phyloP scores from a whole-genome alignment of 2,329 filamentous ascomycete species.

The Aspergillus puulaauensis region DNA sequence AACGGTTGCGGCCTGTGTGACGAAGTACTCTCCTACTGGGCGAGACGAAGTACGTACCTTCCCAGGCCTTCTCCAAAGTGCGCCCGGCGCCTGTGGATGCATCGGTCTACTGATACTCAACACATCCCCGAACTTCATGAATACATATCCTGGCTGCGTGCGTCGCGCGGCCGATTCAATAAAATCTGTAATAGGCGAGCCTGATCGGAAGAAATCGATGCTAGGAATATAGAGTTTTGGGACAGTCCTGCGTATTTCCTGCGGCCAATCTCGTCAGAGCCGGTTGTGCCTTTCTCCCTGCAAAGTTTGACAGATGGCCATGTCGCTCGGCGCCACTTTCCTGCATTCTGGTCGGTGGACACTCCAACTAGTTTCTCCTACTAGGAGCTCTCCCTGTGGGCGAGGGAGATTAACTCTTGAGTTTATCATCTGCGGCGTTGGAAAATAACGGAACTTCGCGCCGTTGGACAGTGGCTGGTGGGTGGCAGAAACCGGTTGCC shows the following conservation, averaged over 20 bases:
- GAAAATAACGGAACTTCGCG: neutral
- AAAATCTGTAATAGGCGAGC: conserved; percentile 3
- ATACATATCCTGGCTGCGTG: neutral
- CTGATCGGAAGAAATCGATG: neutral
- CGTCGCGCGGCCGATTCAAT: neutral
- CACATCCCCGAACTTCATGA: conserved; percentile 13
- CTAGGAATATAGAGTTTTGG: conserved; percentile 4
- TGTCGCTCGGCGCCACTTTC: conserved; percentile 14
- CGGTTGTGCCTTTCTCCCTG: neutral
- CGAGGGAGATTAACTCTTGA: conserved; percentile 6
- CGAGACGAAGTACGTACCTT: neutral
- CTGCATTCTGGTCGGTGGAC: conserved; percentile 1
- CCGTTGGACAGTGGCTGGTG: conserved; percentile 1
- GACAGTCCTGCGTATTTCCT: neutral
- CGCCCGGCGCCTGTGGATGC: neutral
- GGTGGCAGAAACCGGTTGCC: conserved; percentile 2
- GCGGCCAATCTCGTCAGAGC: conserved; percentile 5
- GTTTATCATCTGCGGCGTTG: conserved; percentile 11
- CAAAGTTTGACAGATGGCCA: conserved; percentile 12
- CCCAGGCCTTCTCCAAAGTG: neutral
- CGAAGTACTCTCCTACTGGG: neutral
- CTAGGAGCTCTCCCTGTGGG: neutral
- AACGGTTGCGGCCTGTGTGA: conserved; percentile 8
- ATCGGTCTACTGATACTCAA: neutral
- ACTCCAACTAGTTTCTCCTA: conserved; percentile 1